Base-by-base conservation (phyloP, 2,329 filamentous ascomycete genomes). In the Sporothrix humicola region DNA sequence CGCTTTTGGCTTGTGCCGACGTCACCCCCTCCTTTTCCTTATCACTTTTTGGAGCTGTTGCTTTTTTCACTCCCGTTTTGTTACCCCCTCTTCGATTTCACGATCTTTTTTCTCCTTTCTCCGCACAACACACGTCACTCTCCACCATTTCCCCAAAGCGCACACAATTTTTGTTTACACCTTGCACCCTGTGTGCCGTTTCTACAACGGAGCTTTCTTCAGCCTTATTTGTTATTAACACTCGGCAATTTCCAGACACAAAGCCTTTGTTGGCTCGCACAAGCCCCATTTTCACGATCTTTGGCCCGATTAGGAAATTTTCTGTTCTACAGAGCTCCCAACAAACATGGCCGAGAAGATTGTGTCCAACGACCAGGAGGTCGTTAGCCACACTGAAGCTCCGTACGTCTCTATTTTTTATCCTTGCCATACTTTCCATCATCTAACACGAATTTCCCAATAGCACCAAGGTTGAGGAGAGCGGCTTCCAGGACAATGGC, bases 261-360 rank as follows among this genome's bases (percentile, higher is more conserved):
- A 5, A 48, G 61, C 61, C 61, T 48, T 66, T 66, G 42, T 44
- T 44, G 61, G 61, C 61, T 48, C 12, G 42, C 42, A 46, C 10
- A 44, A 46, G n/a, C 61, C 20, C 23, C 23, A 26, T 42, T 65
- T 65, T 26, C n/a, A 46, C 61, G 61, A 65, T 65, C 42, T 9
- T 48, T 48, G 61, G 61, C 61, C 20, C 20, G 20, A 26, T 66
- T 48, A 44, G 42, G 61, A 46, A 23, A 65, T 23, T 65, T 46
- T 2, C 59, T 65, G 17, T 17, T 46, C 42, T n/a, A 8, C 46
- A 15, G 42, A 66, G 42, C 42, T 66, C 42, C 61, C 8, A 4
- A 37, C 6, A 72, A 54, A 31, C 1, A 74, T 74, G 73, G 26
- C 69, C 56, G 69, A 71, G 52, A 74, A 74, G 52, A 26, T 68